Evolutionary conservation across 2,329 filamentous ascomycete species (phyloP), one percentile per base, ranked within the genome.

Genomic region (Xylariaceae sp.): DNA sequence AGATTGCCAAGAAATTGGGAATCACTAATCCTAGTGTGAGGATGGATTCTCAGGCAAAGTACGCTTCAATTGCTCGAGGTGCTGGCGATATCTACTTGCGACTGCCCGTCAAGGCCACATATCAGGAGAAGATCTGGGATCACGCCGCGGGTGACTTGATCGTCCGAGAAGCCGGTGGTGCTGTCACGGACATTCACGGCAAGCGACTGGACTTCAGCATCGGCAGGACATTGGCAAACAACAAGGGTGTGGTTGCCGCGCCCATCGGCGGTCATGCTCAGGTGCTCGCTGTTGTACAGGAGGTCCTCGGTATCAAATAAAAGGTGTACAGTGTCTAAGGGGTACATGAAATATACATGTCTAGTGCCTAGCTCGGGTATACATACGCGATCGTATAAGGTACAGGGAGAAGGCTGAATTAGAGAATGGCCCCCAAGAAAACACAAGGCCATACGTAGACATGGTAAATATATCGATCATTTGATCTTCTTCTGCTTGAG

Each of bases 111-210:
- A 89, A 85, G 73, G 88, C 88, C 67, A 87, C 88, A 56, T 99
- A 99, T 77, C 86, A 96, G 74, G 94, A 99, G 82, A 99, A 99
- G 84, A 99, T 99, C 67, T 99, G 94, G 94, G 94, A 99, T 73
- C 94, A 99, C 74, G 94, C 94, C 15, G 94, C 93, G 10, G 94
- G 94, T 47, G 92, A 96, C 70, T 77, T 99, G 60, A 92, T 99
- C 66, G 94, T 97, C 47, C 83, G 92, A 59, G 95, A 99, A 77
- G 92, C 94, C 2, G 94, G 94, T 55, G 95, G 94, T 53, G 80
- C 89, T 70, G 93, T 99, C 56, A 95, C 92, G 1, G 95, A 99
- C 75, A 88, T 92, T 47, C 82, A 88, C 62, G 94, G 95, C 68
- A 89, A 89, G 72, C 82, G 85, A 62, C 80, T 99, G 60, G 88